A percentile compares a stretch with the other conserved stretches of the same genome.
Conservation (phyloP, 257 asterid species). For the Lithospermum erythrorhizon region DNA sequence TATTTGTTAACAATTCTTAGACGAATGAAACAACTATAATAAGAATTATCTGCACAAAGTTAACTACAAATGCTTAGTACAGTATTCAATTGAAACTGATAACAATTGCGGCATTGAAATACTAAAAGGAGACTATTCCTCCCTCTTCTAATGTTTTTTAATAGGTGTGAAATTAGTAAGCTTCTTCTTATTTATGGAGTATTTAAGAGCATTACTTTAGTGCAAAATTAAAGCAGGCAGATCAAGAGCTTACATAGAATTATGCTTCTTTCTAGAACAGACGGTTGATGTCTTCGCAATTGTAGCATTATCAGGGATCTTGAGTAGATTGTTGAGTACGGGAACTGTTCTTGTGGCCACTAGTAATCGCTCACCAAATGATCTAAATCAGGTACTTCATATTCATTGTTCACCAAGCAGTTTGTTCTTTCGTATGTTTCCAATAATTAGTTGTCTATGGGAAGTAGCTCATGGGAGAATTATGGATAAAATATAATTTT, state of each 20-base stretch:
- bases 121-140: background rate
- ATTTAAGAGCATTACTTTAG: background rate
- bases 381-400: constrained; percentile 63
- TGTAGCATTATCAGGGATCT: constrained; percentile 92
- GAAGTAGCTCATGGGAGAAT: constrained; percentile 1
- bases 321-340: constrained; percentile 83
- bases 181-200: background rate
- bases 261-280: constrained; percentile 33
- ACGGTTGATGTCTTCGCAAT: constrained; percentile 96
- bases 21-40: background rate
- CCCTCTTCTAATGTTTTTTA: too few relatives aligned
- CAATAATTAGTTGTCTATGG: constrained; percentile 2
- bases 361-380: constrained; percentile 93
- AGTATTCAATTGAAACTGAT: background rate
- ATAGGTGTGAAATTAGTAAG: background rate
- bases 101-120: background rate
- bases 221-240: background rate
- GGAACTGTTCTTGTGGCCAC: constrained; percentile 97
- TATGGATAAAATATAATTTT: background rate
- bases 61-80: background rate
- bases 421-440: background rate
- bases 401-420: background rate
- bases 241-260: background rate
- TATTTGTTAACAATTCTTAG: background rate
- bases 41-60: background rate